Evolutionary conservation across 768 basidiomycete species (phyloP), one percentile per base, ranked within the genome.

Genomic region (Panaeolus cyanescens): DNA sequence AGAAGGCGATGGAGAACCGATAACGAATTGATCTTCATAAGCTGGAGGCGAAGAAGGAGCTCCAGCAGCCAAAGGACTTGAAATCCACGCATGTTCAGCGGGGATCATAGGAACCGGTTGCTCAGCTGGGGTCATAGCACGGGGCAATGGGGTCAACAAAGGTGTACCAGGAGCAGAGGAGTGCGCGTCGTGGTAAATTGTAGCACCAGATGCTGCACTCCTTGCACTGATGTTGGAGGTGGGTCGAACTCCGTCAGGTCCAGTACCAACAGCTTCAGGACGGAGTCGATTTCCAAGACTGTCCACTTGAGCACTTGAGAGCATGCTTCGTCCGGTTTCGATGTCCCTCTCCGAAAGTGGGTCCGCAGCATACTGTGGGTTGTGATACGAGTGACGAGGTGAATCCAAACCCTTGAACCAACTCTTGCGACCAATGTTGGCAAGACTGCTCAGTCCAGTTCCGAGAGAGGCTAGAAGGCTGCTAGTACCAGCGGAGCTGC

Each of bases 161-260:
- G 79, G 79, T 7, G 79, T 80, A 39, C 71, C 72, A 20, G 84
- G 81, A 15, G 76, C 34, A 2, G 85, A 84, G 0, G 87, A 87
- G 3, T 71, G 60, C 0, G 89, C 89, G 66, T 90, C 89, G 62
- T 86, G 85, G 64, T 86, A 91, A 2, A 87, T 65, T 0, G 87
- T 89, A 31, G 75, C 80, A 4, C 83, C 87, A 1, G 83, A 85
- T 13, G 76, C 61, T 5, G 75, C 80, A 57, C 88, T 90, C 60
- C 73, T 76, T 19, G 75, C 78, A 58, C 89, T 91, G 36, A 84
- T 74, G 53, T 77, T 77, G 0, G 90, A 91, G 31, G 82, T 70
- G 0, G 90, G 90, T 4, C 90, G 81, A 3, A 72, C 70, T 6
- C 78, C 80, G 30, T 80, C 79, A 7, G 72, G 62, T 22, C 68